Percentiles rank a stretch among this genome's conserved stretches.
Conservation (phyloP, 345 rosid species). For the Fremontodendron californicum region DNA sequence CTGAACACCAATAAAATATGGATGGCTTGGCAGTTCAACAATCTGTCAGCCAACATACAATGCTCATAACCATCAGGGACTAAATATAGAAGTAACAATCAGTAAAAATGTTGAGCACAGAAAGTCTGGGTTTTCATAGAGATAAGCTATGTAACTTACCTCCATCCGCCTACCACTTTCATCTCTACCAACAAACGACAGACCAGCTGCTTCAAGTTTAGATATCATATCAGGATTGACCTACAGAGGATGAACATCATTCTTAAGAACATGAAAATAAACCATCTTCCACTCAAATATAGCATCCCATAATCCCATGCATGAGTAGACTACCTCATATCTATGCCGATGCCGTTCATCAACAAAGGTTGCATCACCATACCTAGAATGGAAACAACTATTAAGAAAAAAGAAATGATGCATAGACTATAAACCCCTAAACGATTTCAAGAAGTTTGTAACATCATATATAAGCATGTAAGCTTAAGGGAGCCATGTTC, state of each 20-base stretch:
- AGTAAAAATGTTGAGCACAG: not conserved
- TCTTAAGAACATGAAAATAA: slow-evolving; percentile 7
- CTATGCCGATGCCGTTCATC: slow-evolving; percentile 85
- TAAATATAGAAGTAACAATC: not conserved
- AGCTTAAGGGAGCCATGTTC: slow-evolving; percentile 12
- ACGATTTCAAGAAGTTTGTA: not conserved
- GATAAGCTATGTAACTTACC: slow-evolving; percentile 32
- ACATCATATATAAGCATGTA: not conserved
- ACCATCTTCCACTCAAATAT: not conserved
- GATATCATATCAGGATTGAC: slow-evolving; percentile 71
- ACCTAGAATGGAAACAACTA: slow-evolving; percentile 32
- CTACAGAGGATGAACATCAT: slow-evolving; percentile 27
- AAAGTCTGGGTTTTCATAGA: not conserved
- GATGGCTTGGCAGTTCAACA: slow-evolving; percentile 57
- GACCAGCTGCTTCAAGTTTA: slow-evolving; percentile 63
- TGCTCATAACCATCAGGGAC: not conserved
- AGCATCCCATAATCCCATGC: not conserved
- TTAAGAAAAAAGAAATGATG: not conserved
- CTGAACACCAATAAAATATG: slow-evolving; percentile 72
- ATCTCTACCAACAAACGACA: slow-evolving; percentile 75
- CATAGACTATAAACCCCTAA: slow-evolving; percentile 1
- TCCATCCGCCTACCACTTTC: slow-evolving; percentile 73
- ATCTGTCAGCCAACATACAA: slow-evolving; percentile 37
- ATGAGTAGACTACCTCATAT: slow-evolving; percentile 51
- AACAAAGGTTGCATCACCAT: slow-evolving; percentile 55